Evolutionary conservation across 78 protist genomes (phyloP), one percentile per base, ranked within the genome.

Genomic region (Diacronema lutheri): DNA sequence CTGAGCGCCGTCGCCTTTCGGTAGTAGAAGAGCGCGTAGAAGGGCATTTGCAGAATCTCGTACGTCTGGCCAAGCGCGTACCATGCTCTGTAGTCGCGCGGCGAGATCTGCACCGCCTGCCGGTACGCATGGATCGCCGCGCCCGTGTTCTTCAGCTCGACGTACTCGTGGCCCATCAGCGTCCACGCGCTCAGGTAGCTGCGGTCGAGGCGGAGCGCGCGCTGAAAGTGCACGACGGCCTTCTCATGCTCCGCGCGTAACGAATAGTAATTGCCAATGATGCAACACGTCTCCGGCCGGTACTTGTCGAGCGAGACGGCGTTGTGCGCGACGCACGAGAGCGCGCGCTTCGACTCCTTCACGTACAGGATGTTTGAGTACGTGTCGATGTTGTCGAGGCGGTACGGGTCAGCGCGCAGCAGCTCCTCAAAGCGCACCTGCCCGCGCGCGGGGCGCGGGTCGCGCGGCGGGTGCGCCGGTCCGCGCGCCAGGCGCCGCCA

Each of bases 31-130:
- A 93, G 73, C 4, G 99, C 97, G 55, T 93, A 94, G 74, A 84
- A 40, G 35, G 81, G 93, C 92, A 94, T 72, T 72, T 91, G 84
- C 5, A 97, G 88, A 20, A 97, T 40, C 90, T 96, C 97, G 83
- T 97, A 97, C 21, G 97, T 90, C 83, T 97, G 97, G 6, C 97
- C 97, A 0, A 96, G 84, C 19, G 96, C 97, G 68, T 95, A 96
- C 99, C 98, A 96, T 20, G 98, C 99, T n/a, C 99, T 81, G 86
- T 94, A 96, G 76, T 97, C 99, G 16, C 90, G 82, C 12, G 89
- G 40, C 86, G 79, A 66, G 73, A 81, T 87, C 58, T 87, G 86
- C 21, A 87, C 50, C n/a, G 83, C 83, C 4, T 50, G 66, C 44
- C 97, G 83, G 91, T 97, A 97, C 20, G 98, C 97, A 25, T 92